Evolutionary conservation across 2,329 filamentous ascomycete genomes (phyloP), one percentile per base, ranked within the genome.

Genomic region (Xylaria digitata): DNA sequence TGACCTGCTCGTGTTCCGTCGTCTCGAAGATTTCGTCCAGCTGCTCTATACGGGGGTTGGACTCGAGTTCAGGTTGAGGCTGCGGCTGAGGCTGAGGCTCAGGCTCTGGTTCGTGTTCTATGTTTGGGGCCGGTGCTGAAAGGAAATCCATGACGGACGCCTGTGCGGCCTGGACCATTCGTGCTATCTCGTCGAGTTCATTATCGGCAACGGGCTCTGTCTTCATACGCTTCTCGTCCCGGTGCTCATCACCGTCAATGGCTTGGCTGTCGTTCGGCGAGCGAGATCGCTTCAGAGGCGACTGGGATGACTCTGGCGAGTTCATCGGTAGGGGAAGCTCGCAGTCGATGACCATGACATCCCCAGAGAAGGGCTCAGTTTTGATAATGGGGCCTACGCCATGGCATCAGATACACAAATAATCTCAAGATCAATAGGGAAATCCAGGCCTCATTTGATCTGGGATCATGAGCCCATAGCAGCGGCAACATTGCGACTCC

Each of bases 211-310:
- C 71, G 1, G 53, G 62, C 54, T 78, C 75, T 21, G 68, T 67
- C 55, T 77, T 78, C 13, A 73, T 61, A 34, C 76, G 72, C 68
- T 78, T 78, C 64, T 77, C 76, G 9, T 72, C 70, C 40, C 71
- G 71, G 17, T 49, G 13, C 15, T 70, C 67, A 19, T 73, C 71
- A 6, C 49, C 26, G 23, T 65, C 37, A 17, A 32, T 19, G 19
- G 55, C 23, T 8, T 64, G 50, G 37, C 67, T 63, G n/a, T 73
- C 67, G 23, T 74, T 65, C 15, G 70, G 62, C 19, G 74, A 72
- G 45, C 76, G 74, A 23, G 68, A 72, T 50, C 76, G 72, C 60
- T 78, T 78, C 11, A 74, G 58, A 34, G 74, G 70, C 2, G 76
- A 73, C 34, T 60, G 63, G 15, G 67, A 61, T 21, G 61, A 65